Conservation (phyloP, 371 early-diverging fungal species). For the Actinomortierella wolfii region DNA sequence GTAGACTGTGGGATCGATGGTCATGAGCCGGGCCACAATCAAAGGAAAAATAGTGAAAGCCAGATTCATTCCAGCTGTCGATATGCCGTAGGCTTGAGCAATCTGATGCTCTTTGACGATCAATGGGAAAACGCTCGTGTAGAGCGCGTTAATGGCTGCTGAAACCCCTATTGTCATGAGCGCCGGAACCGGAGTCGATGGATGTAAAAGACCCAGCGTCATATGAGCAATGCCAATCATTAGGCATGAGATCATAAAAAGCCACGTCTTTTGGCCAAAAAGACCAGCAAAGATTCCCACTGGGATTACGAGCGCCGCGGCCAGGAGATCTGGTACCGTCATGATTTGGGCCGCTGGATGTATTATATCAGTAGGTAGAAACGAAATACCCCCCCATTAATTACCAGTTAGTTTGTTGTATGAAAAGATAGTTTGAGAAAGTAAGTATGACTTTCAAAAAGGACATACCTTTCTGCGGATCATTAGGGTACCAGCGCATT, state of each 20-base stretch:
- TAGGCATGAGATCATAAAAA: conserved; percentile 34
- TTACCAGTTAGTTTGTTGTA: background rate
- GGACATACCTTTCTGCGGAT: conserved; percentile 48
- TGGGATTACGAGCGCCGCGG: conserved; percentile 57
- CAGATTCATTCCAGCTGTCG: conserved; percentile 46
- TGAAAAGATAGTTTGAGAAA: background rate
- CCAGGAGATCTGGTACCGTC: conserved; percentile 63
- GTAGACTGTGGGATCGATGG: conserved; percentile 30
- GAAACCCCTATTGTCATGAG: conserved; percentile 58
- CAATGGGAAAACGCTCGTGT: conserved; percentile 30
- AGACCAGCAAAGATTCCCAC: conserved; percentile 59
- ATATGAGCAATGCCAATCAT: conserved; percentile 30
- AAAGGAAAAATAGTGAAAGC: conserved; percentile 55
- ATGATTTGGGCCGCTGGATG: conserved; percentile 49
- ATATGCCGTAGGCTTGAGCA: conserved; percentile 39
- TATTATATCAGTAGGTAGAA: background rate
- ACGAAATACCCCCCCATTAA: no score
- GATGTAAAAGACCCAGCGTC: conserved; percentile 14
- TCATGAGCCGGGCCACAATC: conserved; percentile 47
- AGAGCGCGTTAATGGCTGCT: conserved; percentile 50
- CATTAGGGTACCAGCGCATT: conserved; percentile 63
- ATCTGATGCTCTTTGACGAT: conserved; percentile 35
- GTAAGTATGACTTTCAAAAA: background rate
- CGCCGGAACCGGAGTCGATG: conserved; percentile 53
- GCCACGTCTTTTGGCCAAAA: conserved; percentile 50